These are phyloP conservation scores for Imleria badia DNA, from an alignment of 768 basidiomycete genomes.

Conservation along the genomic window DNA sequence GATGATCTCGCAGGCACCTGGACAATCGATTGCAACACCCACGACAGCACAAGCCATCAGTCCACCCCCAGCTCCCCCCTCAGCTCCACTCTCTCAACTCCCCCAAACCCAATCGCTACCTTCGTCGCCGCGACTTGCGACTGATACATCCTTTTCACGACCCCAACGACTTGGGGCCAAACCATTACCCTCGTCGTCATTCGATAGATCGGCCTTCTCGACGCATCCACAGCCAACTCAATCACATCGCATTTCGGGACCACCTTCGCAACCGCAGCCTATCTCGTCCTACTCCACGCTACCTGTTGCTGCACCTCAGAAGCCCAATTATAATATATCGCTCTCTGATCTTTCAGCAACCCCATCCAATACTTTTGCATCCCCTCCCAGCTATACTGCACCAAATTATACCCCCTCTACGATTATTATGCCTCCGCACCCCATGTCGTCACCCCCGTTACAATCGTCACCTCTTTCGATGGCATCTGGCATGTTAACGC, in stretches of 20 bases:
- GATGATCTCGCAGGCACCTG: constrained; percentile 16
- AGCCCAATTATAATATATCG: constrained; percentile 62
- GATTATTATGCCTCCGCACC: constrained; percentile 20
- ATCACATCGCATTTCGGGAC: constrained; percentile 18
- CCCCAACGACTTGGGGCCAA: constrained; percentile 42
- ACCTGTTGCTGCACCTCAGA: constrained; percentile 21
- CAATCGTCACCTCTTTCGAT: constrained; percentile 37
- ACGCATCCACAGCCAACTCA: constrained; percentile 24
- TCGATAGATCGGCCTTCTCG: constrained; percentile 32
- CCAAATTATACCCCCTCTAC: constrained; percentile 18
- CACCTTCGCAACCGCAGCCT: constrained; percentile 22
- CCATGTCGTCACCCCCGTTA: constrained; percentile 31
- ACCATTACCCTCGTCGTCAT: constrained; percentile 35
- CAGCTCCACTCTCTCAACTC: constrained; percentile 5
- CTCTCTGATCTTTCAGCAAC: constrained; percentile 32
- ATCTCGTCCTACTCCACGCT: constrained; percentile 9
- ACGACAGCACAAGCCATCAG: constrained; percentile 13
- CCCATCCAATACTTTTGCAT: constrained; percentile 14
- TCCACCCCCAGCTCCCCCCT: constrained; percentile 15
- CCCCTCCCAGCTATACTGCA: constrained; percentile 13
- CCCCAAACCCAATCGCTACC: constrained; percentile 38
- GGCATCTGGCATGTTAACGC: constrained; percentile 57
- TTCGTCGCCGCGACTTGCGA: constrained; percentile 35
- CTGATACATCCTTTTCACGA: constrained; percentile 33
- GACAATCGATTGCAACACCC: constrained; percentile 14